Conservation (phyloP, 495 filamentous ascomycete genomes). For the Hyaloscypha variabilis region DNA sequence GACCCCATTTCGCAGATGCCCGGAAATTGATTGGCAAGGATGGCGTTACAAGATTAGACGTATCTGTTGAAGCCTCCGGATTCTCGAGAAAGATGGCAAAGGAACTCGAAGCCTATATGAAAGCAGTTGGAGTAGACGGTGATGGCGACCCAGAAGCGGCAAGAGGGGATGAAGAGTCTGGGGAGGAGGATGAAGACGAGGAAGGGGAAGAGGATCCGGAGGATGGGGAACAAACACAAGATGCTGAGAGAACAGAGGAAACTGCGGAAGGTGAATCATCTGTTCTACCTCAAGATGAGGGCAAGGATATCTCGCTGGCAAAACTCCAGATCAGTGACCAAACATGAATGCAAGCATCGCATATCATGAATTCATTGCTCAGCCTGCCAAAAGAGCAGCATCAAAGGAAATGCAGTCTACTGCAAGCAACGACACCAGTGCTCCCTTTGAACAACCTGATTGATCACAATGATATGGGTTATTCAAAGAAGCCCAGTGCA, state of each 20-base stretch:
- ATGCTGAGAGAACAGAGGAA: not conserved
- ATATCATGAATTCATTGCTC: not conserved
- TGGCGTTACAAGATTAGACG: constrained; percentile 72
- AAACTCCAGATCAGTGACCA: not conserved
- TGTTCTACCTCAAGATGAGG: not conserved
- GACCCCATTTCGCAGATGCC: constrained; percentile 83
- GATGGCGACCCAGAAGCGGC: constrained; percentile 46
- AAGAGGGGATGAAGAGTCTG: constrained; percentile 45
- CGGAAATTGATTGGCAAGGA: constrained; percentile 71
- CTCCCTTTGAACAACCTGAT: not conserved
- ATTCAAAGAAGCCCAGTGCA: no score
- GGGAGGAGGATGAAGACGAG: constrained; percentile 44
- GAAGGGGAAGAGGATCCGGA: constrained; percentile 37
- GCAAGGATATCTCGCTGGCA: not conserved
- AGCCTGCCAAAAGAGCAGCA: not conserved
- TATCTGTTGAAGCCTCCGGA: constrained; percentile 88
- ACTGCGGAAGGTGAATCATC: not conserved
- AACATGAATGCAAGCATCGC: not conserved
- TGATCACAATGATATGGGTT: no score
- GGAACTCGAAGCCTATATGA: constrained; percentile 88
- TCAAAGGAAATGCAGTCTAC: not conserved
- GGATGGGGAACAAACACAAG: constrained; percentile 24
- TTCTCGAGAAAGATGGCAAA: constrained; percentile 96
- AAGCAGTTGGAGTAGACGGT: constrained; percentile 64
- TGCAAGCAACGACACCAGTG: not conserved